Percentiles rank a stretch among this genome's conserved stretches.
Evolutionary conservation across 495 filamentous ascomycete species (phyloP).

Genomic region (Pyrenula massariospora): DNA sequence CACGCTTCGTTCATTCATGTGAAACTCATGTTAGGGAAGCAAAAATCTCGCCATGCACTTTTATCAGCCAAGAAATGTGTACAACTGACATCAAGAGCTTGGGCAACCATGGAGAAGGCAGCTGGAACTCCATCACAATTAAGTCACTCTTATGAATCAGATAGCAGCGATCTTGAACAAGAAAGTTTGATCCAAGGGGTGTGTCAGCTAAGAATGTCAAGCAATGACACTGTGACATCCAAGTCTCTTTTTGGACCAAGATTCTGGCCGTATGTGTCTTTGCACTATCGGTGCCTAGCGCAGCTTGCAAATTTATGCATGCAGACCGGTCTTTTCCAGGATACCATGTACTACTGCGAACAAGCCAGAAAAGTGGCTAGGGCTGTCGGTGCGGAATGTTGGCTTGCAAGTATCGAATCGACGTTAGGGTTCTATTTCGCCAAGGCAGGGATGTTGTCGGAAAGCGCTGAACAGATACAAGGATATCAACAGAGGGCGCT

Average conservation of each 20-base stretch:
- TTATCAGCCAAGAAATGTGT: constrained; percentile 56
- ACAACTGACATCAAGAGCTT: constrained; percentile 54
- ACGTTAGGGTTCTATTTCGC: neutral
- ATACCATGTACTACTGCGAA: constrained; percentile 82
- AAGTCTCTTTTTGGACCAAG: constrained; percentile 4
- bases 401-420: constrained; percentile 13
- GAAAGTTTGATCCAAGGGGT: neutral
- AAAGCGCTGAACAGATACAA: neutral
- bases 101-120: constrained; percentile 52
- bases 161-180: neutral
- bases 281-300: constrained; percentile 54
- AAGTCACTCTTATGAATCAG: neutral
- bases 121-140: neutral
- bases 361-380: constrained; percentile 71
- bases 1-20: constrained; percentile 50
- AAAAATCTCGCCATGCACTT: constrained; percentile 52
- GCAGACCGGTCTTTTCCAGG: constrained; percentile 74
- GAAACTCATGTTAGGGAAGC: constrained; percentile 48
- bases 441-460: neutral
- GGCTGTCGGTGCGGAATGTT: constrained; percentile 49
- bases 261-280: constrained; percentile 71
- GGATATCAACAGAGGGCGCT: neutral
- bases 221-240: neutral
- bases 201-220: neutral
- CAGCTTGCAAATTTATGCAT: constrained; percentile 67